Percentiles rank a stretch among this genome's conserved stretches.
Evolutionary conservation across 805 yeast genomes (phyloP).

Genomic region (Wickerhamomyces bisporus): DNA sequence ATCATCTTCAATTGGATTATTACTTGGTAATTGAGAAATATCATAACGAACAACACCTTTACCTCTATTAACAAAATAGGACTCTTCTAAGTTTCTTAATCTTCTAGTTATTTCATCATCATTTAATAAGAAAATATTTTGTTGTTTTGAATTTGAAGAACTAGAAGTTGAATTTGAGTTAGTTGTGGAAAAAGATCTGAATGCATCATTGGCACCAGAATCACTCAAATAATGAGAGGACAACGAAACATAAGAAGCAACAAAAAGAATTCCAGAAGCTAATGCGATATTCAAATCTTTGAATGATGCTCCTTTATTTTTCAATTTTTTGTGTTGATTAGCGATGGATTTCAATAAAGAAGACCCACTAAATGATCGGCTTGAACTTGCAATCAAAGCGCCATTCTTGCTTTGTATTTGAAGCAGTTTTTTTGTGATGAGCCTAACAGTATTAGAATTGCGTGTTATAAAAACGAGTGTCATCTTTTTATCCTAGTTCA

Average conservation of each 20-base stretch:
- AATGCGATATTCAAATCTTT: conserved; percentile 21
- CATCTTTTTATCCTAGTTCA: too few relatives aligned
- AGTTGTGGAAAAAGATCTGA: conserved; percentile 19
- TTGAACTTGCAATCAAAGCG: not conserved
- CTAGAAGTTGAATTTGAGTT: conserved; percentile 7
- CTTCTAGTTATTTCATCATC: conserved; percentile 69
- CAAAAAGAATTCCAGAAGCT: conserved; percentile 25
- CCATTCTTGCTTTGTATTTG: not conserved
- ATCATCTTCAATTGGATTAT: conserved; percentile 93
- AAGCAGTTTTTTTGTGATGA: too few relatives aligned
- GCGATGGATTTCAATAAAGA: not conserved
- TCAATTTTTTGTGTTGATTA: conserved; percentile 1
- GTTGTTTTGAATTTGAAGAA: conserved; percentile 31
- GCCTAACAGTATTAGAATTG: too few relatives aligned
- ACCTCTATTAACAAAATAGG: conserved; percentile 74
- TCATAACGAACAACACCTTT: conserved; percentile 88
- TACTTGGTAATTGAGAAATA: conserved; percentile 82
- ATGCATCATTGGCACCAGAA: conserved; percentile 18
- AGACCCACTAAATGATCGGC: not conserved
- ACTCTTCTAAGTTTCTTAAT: conserved; percentile 72
- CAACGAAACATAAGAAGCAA: conserved; percentile 23
- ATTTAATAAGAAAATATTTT: conserved; percentile 50
- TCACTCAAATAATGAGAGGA: conserved; percentile 22
- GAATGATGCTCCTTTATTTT: conserved; percentile 2
- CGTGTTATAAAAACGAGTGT: too few relatives aligned